Percentiles rank a stretch among this genome's conserved stretches.
phyloP scores from a whole-genome alignment of 805 yeast genomes.

The Nakazawaea siamensis region DNA sequence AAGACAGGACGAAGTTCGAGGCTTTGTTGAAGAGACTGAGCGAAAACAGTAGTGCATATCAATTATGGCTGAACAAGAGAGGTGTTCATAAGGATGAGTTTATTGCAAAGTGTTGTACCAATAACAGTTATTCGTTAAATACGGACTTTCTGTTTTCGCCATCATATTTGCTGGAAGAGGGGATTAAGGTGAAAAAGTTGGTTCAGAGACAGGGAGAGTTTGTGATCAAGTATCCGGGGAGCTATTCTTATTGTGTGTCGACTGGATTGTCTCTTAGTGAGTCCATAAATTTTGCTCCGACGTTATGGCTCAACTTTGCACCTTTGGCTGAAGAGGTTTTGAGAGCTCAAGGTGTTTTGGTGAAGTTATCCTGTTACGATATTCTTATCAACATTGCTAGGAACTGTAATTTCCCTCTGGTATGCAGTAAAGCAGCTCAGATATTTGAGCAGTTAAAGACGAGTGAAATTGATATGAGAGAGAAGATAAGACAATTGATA shows the following conservation, averaged over 20 bases:
- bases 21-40: slow-evolving; percentile 20
- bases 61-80: background rate
- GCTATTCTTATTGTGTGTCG: slow-evolving; percentile 42
- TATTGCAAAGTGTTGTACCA: slow-evolving; percentile 1
- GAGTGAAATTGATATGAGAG: slow-evolving; percentile 36
- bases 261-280: slow-evolving; percentile 52
- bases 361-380: slow-evolving; percentile 43
- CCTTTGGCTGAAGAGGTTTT: slow-evolving; percentile 45
- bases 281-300: slow-evolving; percentile 47
- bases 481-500: slow-evolving; percentile 23
- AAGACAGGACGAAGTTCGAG: slow-evolving; percentile 46
- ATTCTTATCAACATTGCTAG: slow-evolving; percentile 39
- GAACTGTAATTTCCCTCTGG: slow-evolving; percentile 28
- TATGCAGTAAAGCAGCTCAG: slow-evolving; percentile 25
- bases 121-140: slow-evolving; percentile 17
- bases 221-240: slow-evolving; percentile 47
- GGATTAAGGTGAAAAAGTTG: slow-evolving; percentile 37
- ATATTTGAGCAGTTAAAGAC: slow-evolving; percentile 26
- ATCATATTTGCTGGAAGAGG: slow-evolving; percentile 32
- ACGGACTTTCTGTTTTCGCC: slow-evolving; percentile 45
- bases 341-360: slow-evolving; percentile 34
- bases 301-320: slow-evolving; percentile 45
- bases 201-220: slow-evolving; percentile 58
- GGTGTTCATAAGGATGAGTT: slow-evolving; percentile 3
- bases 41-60: background rate